Evolutionary conservation across 1,139 yeast genomes (phyloP), one percentile per base, ranked within the genome.

Genomic region (Magnusiomyces tetraspermus): DNA sequence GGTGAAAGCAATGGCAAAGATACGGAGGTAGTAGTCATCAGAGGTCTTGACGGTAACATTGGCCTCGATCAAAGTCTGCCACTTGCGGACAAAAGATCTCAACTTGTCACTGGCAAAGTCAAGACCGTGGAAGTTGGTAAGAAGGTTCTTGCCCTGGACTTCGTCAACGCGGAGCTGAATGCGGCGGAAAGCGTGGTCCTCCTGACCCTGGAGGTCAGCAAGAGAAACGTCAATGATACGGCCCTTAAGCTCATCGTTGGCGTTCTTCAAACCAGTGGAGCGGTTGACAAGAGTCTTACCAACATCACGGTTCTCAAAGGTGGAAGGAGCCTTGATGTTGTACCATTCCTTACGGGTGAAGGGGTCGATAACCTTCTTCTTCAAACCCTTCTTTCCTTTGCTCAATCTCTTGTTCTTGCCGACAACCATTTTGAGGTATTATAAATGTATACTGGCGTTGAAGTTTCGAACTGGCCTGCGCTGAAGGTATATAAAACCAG

Each of bases 351-450:
- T 87, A 75, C 85, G 85, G 82, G 92, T 78, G 87, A 86, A 86
- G 71, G 95, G 95, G 81, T 86, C 95, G 66, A 85, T 90, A 73
- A 83, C 88, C 83, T 82, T 86, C 90, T 86, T 87, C 94, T 87
- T 87, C 76, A 85, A 76, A 71, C 95, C 95, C 78, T 86, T 87
- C 88, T 86, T 86, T 76, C 95, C 95, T 80, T 86, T 86, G 78
- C 90, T 83, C 77, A 86, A 79, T 82, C 95, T 84, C 89, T 87
- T 87, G 77, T 87, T 87, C 86, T 87, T 87, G 75, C 95, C 95
- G 76, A 87, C 92, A 82, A 92, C 95, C 95, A 86, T 85, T 59
- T 57, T 63, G 57, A 37, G 47, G 47, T 26, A 23, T 44, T 26
- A 42, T 46, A 23, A 22, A 23, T 46, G 33, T 19, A 15, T 21